Evolutionary conservation across 106 monocot species (phyloP).

Genomic region (Platanthera guangdongensis): DNA sequence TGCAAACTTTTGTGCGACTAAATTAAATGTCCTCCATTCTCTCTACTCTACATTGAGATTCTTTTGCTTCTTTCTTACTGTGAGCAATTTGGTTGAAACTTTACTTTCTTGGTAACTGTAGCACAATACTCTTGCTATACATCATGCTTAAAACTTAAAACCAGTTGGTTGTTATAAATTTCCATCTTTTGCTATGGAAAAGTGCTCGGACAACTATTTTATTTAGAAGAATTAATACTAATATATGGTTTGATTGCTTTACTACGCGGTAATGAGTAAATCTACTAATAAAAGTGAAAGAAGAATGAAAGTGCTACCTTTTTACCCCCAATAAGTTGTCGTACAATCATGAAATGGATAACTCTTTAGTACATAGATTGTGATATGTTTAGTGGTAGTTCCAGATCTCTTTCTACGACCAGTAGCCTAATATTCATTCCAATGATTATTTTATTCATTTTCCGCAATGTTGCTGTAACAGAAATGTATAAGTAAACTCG

Average conservation of each 20-base stretch:
- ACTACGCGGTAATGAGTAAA: not conserved
- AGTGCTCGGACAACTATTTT: not conserved
- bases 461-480: too few relatives aligned
- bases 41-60: not conserved
- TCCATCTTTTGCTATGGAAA: not conserved
- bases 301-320: not conserved
- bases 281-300: not conserved
- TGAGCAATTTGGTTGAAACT: not conserved
- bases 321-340: not conserved
- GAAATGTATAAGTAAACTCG: too few relatives aligned
- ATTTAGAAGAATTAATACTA: not conserved
- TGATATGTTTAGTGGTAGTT: not conserved
- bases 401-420: not conserved
- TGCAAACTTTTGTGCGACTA: not conserved
- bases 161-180: not conserved
- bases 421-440: not conserved
- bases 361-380: slow-evolving; percentile 1
- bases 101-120: not conserved
- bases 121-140: not conserved
- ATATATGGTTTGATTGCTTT: not conserved
- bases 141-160: not conserved
- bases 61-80: not conserved
- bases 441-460: not conserved
- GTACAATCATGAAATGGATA: not conserved
- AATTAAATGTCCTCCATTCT: not conserved